phyloP scores from a whole-genome alignment of 2,329 filamentous ascomycete genomes.

The Phyllosticta citrichinensis region DNA sequence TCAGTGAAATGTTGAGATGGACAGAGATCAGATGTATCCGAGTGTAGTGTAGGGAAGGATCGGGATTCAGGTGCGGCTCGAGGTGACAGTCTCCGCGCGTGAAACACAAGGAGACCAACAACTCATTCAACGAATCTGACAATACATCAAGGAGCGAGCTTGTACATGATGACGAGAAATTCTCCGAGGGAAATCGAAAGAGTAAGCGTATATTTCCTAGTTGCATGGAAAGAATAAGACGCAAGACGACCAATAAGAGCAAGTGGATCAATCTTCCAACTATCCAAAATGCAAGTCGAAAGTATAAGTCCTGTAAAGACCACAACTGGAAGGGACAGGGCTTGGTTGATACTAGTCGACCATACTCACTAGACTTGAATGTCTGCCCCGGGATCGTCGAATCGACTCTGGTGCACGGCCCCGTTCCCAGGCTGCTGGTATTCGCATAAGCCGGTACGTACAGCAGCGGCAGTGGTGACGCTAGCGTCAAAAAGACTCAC shows the following conservation, averaged over 20 bases:
- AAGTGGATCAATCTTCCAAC: not conserved
- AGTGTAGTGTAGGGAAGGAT: not conserved
- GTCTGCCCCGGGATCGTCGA: not conserved
- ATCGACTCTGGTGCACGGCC: not conserved
- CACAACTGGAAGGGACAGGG: not conserved
- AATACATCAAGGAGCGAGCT: not conserved
- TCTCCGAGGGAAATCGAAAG: not conserved
- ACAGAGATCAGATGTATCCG: not conserved
- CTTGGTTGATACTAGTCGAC: not conserved
- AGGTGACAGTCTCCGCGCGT: not conserved
- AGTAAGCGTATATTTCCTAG: not conserved
- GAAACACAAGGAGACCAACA: not conserved
- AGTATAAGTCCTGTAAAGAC: not conserved
- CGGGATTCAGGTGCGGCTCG: not conserved
- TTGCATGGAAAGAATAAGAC: not conserved
- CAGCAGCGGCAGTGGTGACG: not conserved
- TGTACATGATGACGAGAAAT: not conserved
- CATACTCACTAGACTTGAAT: not conserved
- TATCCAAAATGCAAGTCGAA: not conserved
- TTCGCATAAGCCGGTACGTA: not conserved
- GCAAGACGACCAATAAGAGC: not conserved
- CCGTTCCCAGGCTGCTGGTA: not conserved
- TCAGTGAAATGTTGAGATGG: not conserved
- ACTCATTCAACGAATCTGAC: not conserved
- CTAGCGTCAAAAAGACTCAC: not conserved